Base-by-base conservation (phyloP, 768 basidiomycete species). In the Agaricus bisporus region DNA sequence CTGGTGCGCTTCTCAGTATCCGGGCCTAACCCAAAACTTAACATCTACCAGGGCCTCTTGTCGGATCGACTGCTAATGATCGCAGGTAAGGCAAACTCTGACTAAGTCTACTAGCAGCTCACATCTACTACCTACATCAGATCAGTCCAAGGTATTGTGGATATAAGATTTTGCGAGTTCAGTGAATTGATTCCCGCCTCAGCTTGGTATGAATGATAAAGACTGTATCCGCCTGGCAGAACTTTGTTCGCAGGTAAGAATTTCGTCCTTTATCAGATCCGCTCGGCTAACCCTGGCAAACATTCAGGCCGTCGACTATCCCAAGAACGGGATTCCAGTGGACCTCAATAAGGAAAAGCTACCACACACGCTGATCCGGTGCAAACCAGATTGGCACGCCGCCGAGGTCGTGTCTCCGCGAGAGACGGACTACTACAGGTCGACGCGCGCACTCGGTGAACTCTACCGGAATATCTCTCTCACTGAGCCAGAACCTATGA, bases 361-460 rank as follows among this genome's bases (percentile, higher is more conserved):
- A 28, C 88, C 89, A 3, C 65, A 68, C 10, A 63, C 71, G 0
- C 69, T 87, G 14, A 86, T 88, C 42, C 73, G 74, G 15, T 81
- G 77, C 64, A 90, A 86, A 60, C 89, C 89, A 0, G 89, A 91
- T 63, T 91, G 89, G 89, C 80, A 88, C 55, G 77, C 75, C 18
- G 77, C 77, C 14, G 83, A 86, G 59, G 74, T 80, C 15, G 70
- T 75, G 44, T 64, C 69, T 5, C 79, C 79, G 18, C 75, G 78
- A 6, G 60, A 76, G 17, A 77, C 77, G 1, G 84, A 89, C 58
- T 87, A 86, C 68, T 92, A 92, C 61, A 70, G 74, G 44, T 91
- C 89, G 2, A 70, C 67, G 25, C 78, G 84, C 3, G 88, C 87
- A 0, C 76, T 93, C 8, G 91, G 91, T 5, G 66, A 77, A 38